Percentiles rank a stretch among this genome's conserved stretches.
Conservation (phyloP, 2,329 filamentous ascomycete genomes). For the Exophiala oligosperma region DNA sequence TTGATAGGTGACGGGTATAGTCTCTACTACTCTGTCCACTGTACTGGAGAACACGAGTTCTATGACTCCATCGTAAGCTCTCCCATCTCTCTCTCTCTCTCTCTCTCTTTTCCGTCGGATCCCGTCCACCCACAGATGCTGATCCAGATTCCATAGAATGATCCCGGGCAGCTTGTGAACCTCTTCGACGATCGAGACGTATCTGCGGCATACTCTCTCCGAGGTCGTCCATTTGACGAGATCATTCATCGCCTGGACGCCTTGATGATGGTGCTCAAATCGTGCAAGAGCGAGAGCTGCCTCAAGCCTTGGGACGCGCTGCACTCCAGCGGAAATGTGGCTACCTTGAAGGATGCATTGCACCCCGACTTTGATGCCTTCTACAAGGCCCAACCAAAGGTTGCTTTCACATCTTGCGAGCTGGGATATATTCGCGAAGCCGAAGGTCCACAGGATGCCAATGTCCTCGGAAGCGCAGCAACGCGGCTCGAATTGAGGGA, state of each 20-base stretch:
- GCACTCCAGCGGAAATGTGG: conserved; percentile 34
- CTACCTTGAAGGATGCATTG: conserved; percentile 34
- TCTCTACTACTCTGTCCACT: conserved; percentile 45
- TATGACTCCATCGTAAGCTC: conserved; percentile 38
- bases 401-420: conserved; percentile 37
- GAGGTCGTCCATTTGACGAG: conserved; percentile 25
- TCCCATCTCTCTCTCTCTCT: not conserved
- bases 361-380: conserved; percentile 34
- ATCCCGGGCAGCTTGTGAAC: too few relatives aligned
- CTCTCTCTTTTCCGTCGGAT: too few relatives aligned
- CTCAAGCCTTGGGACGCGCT: conserved; percentile 39
- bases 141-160: too few relatives aligned
- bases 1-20: conserved; percentile 38
- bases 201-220: too few relatives aligned
- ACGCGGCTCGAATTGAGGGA: too few relatives aligned
- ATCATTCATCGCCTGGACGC: conserved; percentile 33
- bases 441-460: conserved; percentile 32
- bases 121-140: too few relatives aligned
- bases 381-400: conserved; percentile 29
- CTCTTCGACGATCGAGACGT: too few relatives aligned
- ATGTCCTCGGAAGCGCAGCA: not conserved
- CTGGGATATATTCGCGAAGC: conserved; percentile 36
- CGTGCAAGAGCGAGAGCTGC: conserved; percentile 38
- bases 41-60: conserved; percentile 42
- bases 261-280: conserved; percentile 39